Evolutionary conservation across 306 rosid species (phyloP).

Genomic region (Quercus aquifolioides): DNA sequence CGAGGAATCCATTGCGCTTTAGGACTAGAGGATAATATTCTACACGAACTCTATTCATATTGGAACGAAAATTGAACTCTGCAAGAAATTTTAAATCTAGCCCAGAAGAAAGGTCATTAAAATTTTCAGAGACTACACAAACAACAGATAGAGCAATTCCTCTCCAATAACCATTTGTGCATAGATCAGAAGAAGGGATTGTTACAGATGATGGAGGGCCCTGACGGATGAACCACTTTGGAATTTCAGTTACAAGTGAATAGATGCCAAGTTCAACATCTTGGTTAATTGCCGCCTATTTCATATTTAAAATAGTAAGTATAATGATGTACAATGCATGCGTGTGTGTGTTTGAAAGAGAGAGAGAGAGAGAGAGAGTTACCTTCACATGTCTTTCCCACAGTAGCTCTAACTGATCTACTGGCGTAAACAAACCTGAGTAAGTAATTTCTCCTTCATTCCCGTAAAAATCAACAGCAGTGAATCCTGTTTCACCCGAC

Average conservation of each 20-base stretch:
- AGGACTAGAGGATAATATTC: too few relatives aligned
- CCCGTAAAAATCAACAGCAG: background rate
- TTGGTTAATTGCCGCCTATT: background rate
- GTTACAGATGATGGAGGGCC: background rate
- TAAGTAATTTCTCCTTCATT: too few relatives aligned
- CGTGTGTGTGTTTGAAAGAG: background rate
- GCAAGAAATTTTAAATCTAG: background rate
- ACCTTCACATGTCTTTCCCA: background rate
- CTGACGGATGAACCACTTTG: background rate
- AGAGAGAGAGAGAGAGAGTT: background rate
- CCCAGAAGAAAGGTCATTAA: background rate
- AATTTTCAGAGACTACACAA: background rate
- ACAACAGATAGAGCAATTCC: background rate
- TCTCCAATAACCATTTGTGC: background rate
- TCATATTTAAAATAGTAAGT: background rate
- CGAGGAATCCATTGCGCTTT: too few relatives aligned
- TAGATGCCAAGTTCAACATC: background rate
- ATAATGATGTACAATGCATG: background rate
- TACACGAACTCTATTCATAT: background rate
- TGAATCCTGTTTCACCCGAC: background rate
- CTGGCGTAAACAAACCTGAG: too few relatives aligned
- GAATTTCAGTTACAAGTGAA: background rate
- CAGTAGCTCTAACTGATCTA: background rate
- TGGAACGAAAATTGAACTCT: background rate
- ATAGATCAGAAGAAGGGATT: background rate